Evolutionary conservation across 75 land plant genomes (phyloP).

Genomic region (Pinus taeda): DNA sequence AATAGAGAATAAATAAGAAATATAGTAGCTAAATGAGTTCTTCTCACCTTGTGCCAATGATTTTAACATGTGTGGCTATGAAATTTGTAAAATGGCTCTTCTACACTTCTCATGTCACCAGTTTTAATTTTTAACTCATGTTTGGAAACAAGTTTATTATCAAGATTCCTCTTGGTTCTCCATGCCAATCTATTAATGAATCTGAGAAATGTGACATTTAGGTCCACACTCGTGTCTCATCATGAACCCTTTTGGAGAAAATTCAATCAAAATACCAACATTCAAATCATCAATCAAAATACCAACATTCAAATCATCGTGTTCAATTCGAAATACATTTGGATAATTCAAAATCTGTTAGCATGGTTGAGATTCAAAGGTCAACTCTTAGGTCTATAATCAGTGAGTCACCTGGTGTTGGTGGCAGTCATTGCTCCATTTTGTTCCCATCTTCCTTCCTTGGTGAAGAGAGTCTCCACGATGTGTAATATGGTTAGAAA

Average conservation of each 20-base stretch:
- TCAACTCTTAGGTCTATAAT: constrained; percentile 22
- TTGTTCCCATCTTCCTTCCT: constrained; percentile 11
- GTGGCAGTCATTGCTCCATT: constrained; percentile 13
- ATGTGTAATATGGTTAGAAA: background rate
- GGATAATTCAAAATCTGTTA: constrained; percentile 14
- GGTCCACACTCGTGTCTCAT: background rate
- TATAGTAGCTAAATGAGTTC: no score
- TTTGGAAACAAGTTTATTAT: no score
- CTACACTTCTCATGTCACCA: no score
- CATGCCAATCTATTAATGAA: no score
- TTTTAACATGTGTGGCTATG: no score
- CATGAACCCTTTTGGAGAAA: background rate
- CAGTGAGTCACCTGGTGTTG: constrained; percentile 20
- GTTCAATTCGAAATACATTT: background rate
- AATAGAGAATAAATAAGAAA: no score
- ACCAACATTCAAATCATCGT: background rate
- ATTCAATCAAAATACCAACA: background rate
- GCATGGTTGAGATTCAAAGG: constrained; percentile 12
- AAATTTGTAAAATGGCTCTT: no score
- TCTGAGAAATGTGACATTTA: no score
- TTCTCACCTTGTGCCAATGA: no score
- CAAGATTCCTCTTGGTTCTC: no score
- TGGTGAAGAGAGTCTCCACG: constrained; percentile 11
- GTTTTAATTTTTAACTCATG: no score
- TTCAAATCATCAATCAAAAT: background rate